Base-by-base conservation (phyloP, 129 eudicot genomes). In the Ambrosia artemisiifolia region DNA sequence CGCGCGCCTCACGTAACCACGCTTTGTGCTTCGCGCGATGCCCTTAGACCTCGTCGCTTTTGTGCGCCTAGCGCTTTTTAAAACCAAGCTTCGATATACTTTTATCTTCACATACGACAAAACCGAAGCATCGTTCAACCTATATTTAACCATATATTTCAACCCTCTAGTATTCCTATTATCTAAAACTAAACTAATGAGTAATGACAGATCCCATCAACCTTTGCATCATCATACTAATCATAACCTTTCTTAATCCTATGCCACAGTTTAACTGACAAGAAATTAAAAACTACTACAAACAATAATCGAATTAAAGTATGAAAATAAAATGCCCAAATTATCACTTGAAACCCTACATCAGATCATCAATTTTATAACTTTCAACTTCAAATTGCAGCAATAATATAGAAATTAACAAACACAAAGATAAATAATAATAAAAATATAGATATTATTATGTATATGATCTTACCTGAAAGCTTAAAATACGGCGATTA, bases 401-500 rank as follows among this genome's bases (percentile, higher is more conserved):
- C 24, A 2, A 57, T 3, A 56, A 13, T 8, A 57, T 14, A 56
- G n/a, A 71, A 40, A 57, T 24, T 57, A 18, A 32, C 0, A 24
- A 57, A 59, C 53, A 69, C 6, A 36, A 10, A n/a, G 20, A 34
- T 6, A 71, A 40, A 57, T 28, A 14, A 3, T 2, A 8, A 5
- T 55, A 20, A n/a, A 24, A 0, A 3, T 40, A 14, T 5, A 57
- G 60, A n/a, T 17, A 56, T 24, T 17, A 56, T 71, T 40, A 42
- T 64, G 18, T 43, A 42, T 20, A 40, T 42, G 44, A 57, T 24
- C 11, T 71, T 19, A 57, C 67, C 76, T 42, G 76, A 57, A 40
- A 71, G 11, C 67, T 24, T 16, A 24, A 57, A 57, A 71, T 56
- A 56, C 67, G 63, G 46, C 76, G 44, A 28, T 71, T 55, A 55